Evolutionary conservation across 257 asterid genomes (phyloP), one percentile per base, ranked within the genome.

Genomic region (Cynanchum wilfordii): DNA sequence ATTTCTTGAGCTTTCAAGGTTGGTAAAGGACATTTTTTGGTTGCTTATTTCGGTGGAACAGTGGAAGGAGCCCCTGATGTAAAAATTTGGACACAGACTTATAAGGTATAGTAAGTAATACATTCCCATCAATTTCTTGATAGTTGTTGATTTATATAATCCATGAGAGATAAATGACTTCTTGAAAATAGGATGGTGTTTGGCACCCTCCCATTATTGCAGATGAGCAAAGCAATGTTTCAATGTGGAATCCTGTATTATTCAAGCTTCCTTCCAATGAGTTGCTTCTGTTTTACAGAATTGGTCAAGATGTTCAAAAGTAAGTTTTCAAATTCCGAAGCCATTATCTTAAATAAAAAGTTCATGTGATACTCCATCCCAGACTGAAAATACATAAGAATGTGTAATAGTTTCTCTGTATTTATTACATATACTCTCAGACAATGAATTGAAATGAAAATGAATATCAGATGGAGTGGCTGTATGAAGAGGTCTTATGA

Each of bases 21-120:
- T 55, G 89, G 79, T 64, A 89, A 86, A 79, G 86, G 81, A 79
- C 89, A 90, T 59, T 88, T 87, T 77, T 62, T 94, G 86, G 92
- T 88, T 73, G 97, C 98, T 69, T 94, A 94, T 86, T 94, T 89
- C 81, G 99, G 97, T 29, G 99, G 99, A 65, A 51, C 92, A 4
- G 83, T 82, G 10, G 99, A 94, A 80, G 98, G 99, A 82, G 96
- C 91, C 47, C 85, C 92, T 3, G 96, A 94, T 80, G 98, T 94
- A 51, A 94, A 89, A 79, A 94, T 94, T 19, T 94, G 99, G 99
- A 69, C 78, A 49, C 97, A 91, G 74, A 81, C 87, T 73, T 88
- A 84, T 81, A 89, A 94, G 98, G 97, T 94, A 4, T 33, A 33
- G 38, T 33, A 33, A 76, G 47, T 44, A 17, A 13, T 6, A 7